Base-by-base conservation (phyloP, 176 grass and related monocot species). In the Poa pratensis region DNA sequence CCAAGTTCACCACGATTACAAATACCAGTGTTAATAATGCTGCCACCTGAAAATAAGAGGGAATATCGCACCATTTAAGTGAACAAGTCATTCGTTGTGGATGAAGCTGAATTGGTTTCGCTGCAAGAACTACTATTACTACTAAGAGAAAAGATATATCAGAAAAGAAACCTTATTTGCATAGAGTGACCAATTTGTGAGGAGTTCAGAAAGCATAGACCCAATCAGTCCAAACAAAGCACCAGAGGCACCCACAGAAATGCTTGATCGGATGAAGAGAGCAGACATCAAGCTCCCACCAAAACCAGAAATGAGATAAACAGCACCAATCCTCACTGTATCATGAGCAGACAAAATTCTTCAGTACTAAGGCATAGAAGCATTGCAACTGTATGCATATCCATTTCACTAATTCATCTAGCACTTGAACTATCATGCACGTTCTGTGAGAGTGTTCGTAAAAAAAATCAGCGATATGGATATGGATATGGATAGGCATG, bases 151-250 rank as follows among this genome's bases (percentile, higher is more conserved):
- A 48, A 4, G 8, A 53, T 10, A 77, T 42, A 69, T 32, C 4
- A 23, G 61, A 28, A 77, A 48, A 77, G 32, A 49, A 39, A 97
- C 95, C 91, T 98, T 95, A 72, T 98, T 98, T 81, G 81, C 91
- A 58, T 98, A 98, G 61, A 98, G 92, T 19, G 96, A 79, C 96
- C 96, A 98, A 83, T 98, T 98, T 18, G 80, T 98, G 57, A 98
- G 83, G 27, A 98, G 93, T 39, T 98, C 96, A 37, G 96, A 95
- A 71, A 98, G 96, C 96, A 98, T 98, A 19, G 88, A 90, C 6
- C 91, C 96, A 17, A 98, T 87, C 73, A 98, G 82, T 30, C 96
- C 96, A 52, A 95, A 98, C 45, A 98, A 54, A 79, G 96, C 96
- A 80, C 96, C 93, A 1, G 96, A 98, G 6, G 93, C 96, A 48